Evolutionary conservation across 2,329 filamentous ascomycete species (phyloP), one percentile per base, ranked within the genome.

Genomic region (Zymoseptoria brevis): DNA sequence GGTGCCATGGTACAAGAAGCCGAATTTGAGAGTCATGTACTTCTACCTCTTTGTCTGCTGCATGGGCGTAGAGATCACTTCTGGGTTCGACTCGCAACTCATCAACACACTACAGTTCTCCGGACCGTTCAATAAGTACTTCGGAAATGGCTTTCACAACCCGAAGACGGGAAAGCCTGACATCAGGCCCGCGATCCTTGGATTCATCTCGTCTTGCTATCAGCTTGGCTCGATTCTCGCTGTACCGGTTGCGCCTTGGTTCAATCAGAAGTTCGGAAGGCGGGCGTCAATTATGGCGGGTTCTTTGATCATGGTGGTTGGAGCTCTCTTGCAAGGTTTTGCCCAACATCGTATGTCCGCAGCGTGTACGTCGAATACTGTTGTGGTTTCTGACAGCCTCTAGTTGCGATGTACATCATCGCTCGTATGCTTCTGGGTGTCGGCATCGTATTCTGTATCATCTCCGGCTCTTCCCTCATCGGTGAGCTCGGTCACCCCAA

Each of bases 11-110:
- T 84, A 79, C 73, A 77, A 76, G 66, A 86, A 86, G 70, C 81
- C 79, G 0, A 85, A 86, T 63, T 73, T 86, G 48, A 76, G 82
- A 56, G 68, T 67, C 19, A 74, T 86, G 45, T 86, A 86, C 66
- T 68, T 85, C 6, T 71, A 82, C 60, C 76, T 86, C 54, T 81
- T 86, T 59, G 81, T 81, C 21, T 81, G 81, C 50, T 84, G 81
- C 68, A 81, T 85, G 74, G 83, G 83, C 53, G 83, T 86, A 59
- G 83, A 86, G 72, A 82, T 83, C 66, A 84, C 82, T 0, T 83
- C 81, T 3, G 82, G 82, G 0, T 85, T 84, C 64, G 82, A 83
- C 65, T 80, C 77, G 3, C 80, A 76, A 26, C 77, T 80, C 41
- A 66, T 66, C 58, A 66, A 66, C 53, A 61, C 62, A 16, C 56